These are phyloP conservation scores for Paramecium octaurelia DNA, from an alignment of 73 alveolate genomes.

Conservation along the genomic window DNA sequence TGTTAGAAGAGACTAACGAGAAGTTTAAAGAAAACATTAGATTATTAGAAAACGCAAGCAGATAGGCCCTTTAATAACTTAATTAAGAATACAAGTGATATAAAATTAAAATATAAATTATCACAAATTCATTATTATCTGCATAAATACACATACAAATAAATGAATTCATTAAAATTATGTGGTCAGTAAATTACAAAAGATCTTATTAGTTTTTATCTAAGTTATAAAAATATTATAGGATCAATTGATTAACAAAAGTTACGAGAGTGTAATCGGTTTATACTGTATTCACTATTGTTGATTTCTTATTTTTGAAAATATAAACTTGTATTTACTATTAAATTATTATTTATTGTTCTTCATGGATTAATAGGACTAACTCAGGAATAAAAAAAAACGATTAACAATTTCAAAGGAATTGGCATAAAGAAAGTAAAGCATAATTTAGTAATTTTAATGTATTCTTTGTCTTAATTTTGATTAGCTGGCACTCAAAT, in stretches of 20 bases:
- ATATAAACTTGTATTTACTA: background rate
- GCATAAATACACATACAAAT: background rate
- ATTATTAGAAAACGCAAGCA: background rate
- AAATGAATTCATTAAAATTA: background rate
- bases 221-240: background rate
- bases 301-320: background rate
- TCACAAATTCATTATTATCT: background rate
- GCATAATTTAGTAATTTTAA: background rate
- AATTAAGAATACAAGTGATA: background rate
- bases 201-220: background rate
- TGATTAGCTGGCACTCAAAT: background rate
- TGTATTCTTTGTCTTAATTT: background rate
- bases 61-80: background rate
- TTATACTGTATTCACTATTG: background rate
- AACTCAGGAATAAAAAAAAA: background rate
- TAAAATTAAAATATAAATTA: background rate
- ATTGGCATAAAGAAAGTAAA: background rate
- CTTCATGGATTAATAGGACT: background rate
- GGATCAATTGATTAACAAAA: background rate
- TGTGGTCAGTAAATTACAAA: background rate
- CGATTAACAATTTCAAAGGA: background rate
- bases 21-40: background rate
- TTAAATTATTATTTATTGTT: background rate
- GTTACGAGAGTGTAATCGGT: background rate
- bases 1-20: constrained; percentile 20